Evolutionary conservation across 805 yeast species (phyloP), one percentile per base, ranked within the genome.

Genomic region (Candida argentea): DNA sequence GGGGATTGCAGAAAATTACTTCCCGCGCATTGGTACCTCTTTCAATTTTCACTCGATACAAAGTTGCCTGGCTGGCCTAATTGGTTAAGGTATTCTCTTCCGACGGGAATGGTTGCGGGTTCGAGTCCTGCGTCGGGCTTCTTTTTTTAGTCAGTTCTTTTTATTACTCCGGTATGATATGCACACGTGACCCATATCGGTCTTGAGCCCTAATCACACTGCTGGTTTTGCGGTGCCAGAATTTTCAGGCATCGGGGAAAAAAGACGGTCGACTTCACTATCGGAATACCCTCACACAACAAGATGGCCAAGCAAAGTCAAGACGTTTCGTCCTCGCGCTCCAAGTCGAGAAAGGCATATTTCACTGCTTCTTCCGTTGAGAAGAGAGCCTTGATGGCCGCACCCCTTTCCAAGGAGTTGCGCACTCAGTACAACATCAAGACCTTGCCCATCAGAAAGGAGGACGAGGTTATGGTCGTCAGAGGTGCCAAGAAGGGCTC

Each of bases 401-500:
- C 98, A 65, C 96, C 97, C 58, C 78, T 91, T 61, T 89, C 97
- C 55, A 91, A 91, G 78, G 98, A 91, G 75, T 83, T 91, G 70
- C 81, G 93, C 67, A 93, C 80, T 67, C 79, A 91, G 75, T 91
- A 87, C 84, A 86, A 86, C 66, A 73, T 91, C 70, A 85, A 78
- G 63, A 72, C 96, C 52, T 71, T 91, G 47, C 98, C 98, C 66
- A 78, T 91, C 75, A 91, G 96, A 80, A 81, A 82, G 70, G 93
- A 87, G 54, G 98, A 91, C 65, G 85, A 82, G 68, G 94, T 91
- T 53, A 67, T 73, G 54, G 91, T 91, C 59, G 89, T 81, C 65
- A 89, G 98, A 73, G 98, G 98, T 62, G 83, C 97, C 60, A 83
- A 84, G 82, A 91, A 91, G 77, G 98, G 97, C 66, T 86, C 89